Base-by-base conservation (phyloP, 2,329 filamentous ascomycete genomes). In the Aspergillus sp. region DNA sequence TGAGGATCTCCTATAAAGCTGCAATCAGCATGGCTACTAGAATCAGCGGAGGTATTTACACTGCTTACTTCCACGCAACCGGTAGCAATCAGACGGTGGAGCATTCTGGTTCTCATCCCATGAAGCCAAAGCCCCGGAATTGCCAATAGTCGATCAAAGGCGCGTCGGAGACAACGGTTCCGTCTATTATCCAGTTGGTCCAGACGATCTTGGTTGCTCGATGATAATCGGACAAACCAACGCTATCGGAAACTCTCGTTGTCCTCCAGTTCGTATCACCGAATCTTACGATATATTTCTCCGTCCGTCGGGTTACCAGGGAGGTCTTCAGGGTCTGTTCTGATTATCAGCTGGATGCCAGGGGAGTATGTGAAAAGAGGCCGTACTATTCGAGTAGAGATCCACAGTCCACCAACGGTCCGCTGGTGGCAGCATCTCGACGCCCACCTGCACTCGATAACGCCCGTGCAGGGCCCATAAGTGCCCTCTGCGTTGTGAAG, bases 361-460 rank as follows among this genome's bases (percentile, higher is more conserved):
- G 42, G 17, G 14, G 7, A 14, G n/a, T 16, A 25, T 21, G n/a
- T 45, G 4, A 21, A 21, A 29, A 45, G n/a, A n/a, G 2, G 31
- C 4, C 25, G 17, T 46, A 69, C 65, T 57, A 50, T 62, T 52
- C 9, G 60, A 49, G 47, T 65, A 70, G 13, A 69, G 47, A 52
- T 70, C 62, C 5, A 69, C 64, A 25, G 58, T 61, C 66, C 64
- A 70, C 60, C 58, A 63, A 16, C 53, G 44, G 43, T 67, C 53
- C 25, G 41, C 40, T 13, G 51, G 54, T 21, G 62, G 43, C 6
- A 67, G 43, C 29, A 61, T 45, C 46, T 63, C 47, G 16, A 47
- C 46, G 16, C 52, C 63, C 11, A 54, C 58, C 48, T 54, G 38
- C 14, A 62, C 38, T 32, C 58, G 54, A 52, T 67, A 51, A 25